Conservation (phyloP, 1,284 basidiomycete species). For the Porogramme epimiltina region DNA sequence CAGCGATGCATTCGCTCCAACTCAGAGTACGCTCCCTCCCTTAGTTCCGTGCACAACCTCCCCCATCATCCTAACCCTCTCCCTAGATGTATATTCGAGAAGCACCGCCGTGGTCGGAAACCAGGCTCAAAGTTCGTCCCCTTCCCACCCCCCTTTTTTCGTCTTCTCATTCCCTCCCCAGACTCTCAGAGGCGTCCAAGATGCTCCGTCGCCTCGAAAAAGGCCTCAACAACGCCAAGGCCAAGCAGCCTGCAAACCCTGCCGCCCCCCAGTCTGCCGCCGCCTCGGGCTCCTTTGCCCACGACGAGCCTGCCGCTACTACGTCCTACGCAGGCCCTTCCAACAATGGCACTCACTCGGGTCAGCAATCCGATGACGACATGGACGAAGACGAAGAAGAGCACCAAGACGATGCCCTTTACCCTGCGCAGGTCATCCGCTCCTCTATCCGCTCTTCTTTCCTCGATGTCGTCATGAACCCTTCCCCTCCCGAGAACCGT, state of each 20-base stretch:
- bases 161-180: constrained; percentile 31
- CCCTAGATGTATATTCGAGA: constrained; percentile 77
- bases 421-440: constrained; percentile 71
- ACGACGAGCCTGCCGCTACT: constrained; percentile 31
- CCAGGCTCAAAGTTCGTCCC: constrained; percentile 80
- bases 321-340: constrained; percentile 2
- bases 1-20: constrained; percentile 78
- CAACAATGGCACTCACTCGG: constrained; percentile 38
- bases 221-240: constrained; percentile 73
- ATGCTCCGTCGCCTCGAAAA: constrained; percentile 85
- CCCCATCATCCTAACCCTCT: constrained; percentile 4
- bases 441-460: constrained; percentile 70
- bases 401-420: constrained; percentile 59
- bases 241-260: constrained; percentile 53
- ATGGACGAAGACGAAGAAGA: constrained; percentile 64
- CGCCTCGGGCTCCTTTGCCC: constrained; percentile 35
- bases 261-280: constrained; percentile 33
- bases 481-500: constrained; percentile 26
- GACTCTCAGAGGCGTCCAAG: constrained; percentile 83
- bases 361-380: constrained; percentile 32
- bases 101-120: constrained; percentile 81
- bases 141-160: constrained; percentile 4
- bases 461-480: constrained; percentile 79
- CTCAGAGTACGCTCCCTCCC: constrained; percentile 55
- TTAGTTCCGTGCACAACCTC: constrained; percentile 9